A percentile compares a stretch with the other conserved stretches of the same genome.
phyloP scores from a whole-genome alignment of 306 rosid genomes.

The Ochetophila trinervis region DNA sequence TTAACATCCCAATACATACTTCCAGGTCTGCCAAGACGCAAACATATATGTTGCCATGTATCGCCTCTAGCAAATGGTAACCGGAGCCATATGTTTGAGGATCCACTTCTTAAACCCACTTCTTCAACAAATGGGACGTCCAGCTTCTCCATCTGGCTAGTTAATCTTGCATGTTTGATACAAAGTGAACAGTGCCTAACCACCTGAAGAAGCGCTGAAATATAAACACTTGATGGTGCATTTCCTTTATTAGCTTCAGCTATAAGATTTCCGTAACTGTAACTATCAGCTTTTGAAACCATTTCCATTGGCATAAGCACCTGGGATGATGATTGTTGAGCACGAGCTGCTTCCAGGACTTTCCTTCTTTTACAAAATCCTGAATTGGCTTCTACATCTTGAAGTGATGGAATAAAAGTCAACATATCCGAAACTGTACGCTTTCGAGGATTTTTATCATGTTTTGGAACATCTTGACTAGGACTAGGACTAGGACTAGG shows the following conservation, averaged over 20 bases:
- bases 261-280: slow-evolving; percentile 69
- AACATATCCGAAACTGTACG: slow-evolving; percentile 77
- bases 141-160: slow-evolving; percentile 93
- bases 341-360: slow-evolving; percentile 42
- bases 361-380: slow-evolving; percentile 64
- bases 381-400: slow-evolving; percentile 43
- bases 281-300: slow-evolving; percentile 54
- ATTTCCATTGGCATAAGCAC: slow-evolving; percentile 41
- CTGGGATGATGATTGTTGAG: slow-evolving; percentile 48
- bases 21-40: slow-evolving; percentile 97
- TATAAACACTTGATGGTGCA: slow-evolving; percentile 81
- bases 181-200: slow-evolving; percentile 90
- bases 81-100: slow-evolving; percentile 95
- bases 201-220: slow-evolving; percentile 91
- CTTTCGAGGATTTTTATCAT: slow-evolving; percentile 60
- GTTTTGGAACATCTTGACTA: slow-evolving; percentile 49
- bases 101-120: slow-evolving; percentile 74
- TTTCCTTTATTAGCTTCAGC: slow-evolving; percentile 86
- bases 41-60: slow-evolving; percentile 88
- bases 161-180: slow-evolving; percentile 91
- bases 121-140: slow-evolving; percentile 94
- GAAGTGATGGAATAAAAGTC: slow-evolving; percentile 79
- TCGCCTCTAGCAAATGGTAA: slow-evolving; percentile 87
- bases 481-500: slow-evolving; percentile 37
- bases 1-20: slow-evolving; percentile 98